Conservation (phyloP, 1,284 basidiomycete species). For the Dichomitus squalens region DNA sequence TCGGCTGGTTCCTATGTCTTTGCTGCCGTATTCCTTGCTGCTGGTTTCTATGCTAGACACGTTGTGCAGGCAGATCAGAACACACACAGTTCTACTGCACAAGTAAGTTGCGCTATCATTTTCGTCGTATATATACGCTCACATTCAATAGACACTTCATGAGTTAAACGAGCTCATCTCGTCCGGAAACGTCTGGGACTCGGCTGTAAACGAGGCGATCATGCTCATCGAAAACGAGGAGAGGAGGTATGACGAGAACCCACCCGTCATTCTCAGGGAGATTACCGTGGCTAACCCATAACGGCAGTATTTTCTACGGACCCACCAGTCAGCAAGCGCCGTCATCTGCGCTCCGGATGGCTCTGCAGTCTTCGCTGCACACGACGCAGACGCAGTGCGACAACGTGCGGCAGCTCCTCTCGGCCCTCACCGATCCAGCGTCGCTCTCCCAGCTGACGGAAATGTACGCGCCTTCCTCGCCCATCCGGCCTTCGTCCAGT, state of each 20-base stretch:
- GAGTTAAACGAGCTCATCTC: slow-evolving; percentile 65
- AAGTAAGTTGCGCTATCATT: slow-evolving; percentile 43
- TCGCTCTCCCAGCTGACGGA: slow-evolving; percentile 74
- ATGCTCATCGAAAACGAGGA: slow-evolving; percentile 69
- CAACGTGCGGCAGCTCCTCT: slow-evolving; percentile 73
- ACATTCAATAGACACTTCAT: slow-evolving; percentile 52
- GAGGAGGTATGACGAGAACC: slow-evolving; percentile 45
- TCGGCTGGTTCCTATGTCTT: slow-evolving; percentile 51
- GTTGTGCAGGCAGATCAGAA: slow-evolving; percentile 38
- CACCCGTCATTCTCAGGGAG: neutral
- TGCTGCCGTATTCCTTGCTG: slow-evolving; percentile 42
- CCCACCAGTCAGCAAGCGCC: slow-evolving; percentile 49
- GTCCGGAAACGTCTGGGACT: slow-evolving; percentile 72
- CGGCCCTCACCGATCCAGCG: slow-evolving; percentile 68
- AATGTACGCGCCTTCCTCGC: slow-evolving; percentile 82
- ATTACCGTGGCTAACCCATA: neutral
- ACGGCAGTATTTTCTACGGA: slow-evolving; percentile 36
- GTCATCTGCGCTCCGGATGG: slow-evolving; percentile 62
- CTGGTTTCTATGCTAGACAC: slow-evolving; percentile 45
- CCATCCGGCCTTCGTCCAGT: slow-evolving; percentile 44
- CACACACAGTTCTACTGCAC: slow-evolving; percentile 50
- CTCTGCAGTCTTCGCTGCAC: slow-evolving; percentile 70
- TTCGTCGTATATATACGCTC: slow-evolving; percentile 5
- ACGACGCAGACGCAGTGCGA: slow-evolving; percentile 79
- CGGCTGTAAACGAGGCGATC: slow-evolving; percentile 67